Conservation (phyloP, 805 yeast species). For the Isabelozyma rhagii region DNA sequence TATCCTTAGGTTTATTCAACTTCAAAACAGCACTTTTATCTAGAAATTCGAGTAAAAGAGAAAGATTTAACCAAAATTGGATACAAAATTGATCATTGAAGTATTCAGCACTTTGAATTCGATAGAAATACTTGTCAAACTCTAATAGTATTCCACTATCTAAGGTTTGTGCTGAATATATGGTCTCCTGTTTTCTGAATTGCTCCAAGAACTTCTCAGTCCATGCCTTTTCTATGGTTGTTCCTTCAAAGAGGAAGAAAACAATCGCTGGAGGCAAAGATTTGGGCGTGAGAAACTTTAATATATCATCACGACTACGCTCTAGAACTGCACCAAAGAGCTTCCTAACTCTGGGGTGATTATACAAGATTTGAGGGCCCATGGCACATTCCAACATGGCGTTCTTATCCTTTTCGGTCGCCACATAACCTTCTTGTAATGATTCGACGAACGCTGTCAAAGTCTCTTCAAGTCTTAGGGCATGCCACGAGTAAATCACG, state of each 20-base stretch:
- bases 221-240: constrained; percentile 45
- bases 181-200: background rate
- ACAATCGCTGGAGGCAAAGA: constrained; percentile 47
- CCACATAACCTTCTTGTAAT: constrained; percentile 1
- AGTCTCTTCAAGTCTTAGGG: constrained; percentile 7
- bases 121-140: constrained; percentile 46
- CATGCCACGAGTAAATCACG: constrained; percentile 37
- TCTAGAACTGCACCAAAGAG: background rate
- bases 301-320: background rate
- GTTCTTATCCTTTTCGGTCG: background rate
- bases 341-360: constrained; percentile 29
- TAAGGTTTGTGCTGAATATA: background rate
- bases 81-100: constrained; percentile 42
- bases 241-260: constrained; percentile 55
- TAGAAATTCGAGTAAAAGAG: constrained; percentile 32
- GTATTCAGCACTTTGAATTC: constrained; percentile 50
- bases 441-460: constrained; percentile 5
- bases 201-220: constrained; percentile 21
- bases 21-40: constrained; percentile 30
- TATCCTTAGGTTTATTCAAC: constrained; percentile 26
- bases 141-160: constrained; percentile 28
- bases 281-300: background rate
- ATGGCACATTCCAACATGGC: constrained; percentile 47
- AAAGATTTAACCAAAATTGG: constrained; percentile 47
- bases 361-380: constrained; percentile 50